Percentiles rank a stretch among this genome's conserved stretches.
Conservation (phyloP, 2,329 filamentous ascomycete species). For the Xylaria arbuscula region DNA sequence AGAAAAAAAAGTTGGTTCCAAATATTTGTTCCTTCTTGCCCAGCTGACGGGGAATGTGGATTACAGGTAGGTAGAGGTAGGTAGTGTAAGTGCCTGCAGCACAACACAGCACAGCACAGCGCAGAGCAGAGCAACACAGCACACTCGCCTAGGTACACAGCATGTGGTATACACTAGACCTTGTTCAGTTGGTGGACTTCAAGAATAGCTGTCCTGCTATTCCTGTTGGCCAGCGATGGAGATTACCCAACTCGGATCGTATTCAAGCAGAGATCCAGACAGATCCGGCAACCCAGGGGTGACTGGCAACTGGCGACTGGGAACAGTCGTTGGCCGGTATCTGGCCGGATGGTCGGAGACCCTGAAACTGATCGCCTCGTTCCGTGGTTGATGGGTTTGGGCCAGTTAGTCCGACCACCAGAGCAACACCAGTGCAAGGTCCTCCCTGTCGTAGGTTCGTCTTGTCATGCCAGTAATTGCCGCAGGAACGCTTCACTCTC, state of each 20-base stretch:
- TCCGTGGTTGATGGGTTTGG: conserved; percentile 25
- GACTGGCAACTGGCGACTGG: conserved; percentile 14
- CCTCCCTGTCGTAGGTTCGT: conserved; percentile 33
- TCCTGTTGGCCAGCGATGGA: conserved; percentile 33
- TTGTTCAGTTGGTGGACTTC: conserved; percentile 26
- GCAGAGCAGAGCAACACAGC: conserved; percentile 18
- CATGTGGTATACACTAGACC: neutral
- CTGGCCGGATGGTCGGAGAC: conserved; percentile 30
- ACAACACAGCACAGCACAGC: conserved; percentile 1
- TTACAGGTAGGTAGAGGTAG: neutral
- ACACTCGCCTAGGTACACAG: neutral
- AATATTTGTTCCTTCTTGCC: conserved; percentile 23
- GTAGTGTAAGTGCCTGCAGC: conserved; percentile 32
- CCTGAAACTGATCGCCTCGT: conserved; percentile 38
- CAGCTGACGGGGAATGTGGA: conserved; percentile 1
- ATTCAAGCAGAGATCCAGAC: conserved; percentile 25
- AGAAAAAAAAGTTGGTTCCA: conserved; percentile 23
- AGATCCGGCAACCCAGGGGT: conserved; percentile 26
- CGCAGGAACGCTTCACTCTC: conserved; percentile 25
- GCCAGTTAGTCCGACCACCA: conserved; percentile 22
- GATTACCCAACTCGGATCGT: conserved; percentile 28
- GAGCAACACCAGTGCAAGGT: conserved; percentile 27
- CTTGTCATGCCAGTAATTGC: conserved; percentile 39
- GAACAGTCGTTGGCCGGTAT: neutral
- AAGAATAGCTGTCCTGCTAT: conserved; percentile 9